Conservation (phyloP, 108 stramenopile genomes). For the Nitzschia sp. region DNA sequence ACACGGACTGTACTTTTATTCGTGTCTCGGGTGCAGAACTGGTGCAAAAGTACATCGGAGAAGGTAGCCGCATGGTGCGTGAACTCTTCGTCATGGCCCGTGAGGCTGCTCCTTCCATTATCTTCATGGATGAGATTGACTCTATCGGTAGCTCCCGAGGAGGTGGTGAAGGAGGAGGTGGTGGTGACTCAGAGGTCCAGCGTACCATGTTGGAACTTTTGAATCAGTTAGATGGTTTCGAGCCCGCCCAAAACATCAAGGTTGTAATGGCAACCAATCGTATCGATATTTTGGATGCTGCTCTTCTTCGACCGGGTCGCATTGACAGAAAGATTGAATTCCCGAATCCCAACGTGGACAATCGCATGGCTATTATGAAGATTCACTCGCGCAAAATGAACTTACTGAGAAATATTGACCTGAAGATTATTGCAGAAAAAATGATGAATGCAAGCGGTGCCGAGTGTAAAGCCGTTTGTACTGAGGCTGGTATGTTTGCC, state of each 20-base stretch:
- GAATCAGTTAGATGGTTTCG: slow-evolving; percentile 99
- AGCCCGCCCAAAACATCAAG: slow-evolving; percentile 99
- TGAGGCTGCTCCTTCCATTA: slow-evolving; percentile 98
- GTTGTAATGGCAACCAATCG: slow-evolving; percentile 98
- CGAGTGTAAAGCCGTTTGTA: slow-evolving; percentile 99
- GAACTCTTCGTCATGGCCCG: slow-evolving; percentile 99
- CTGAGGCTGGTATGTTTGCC: slow-evolving; percentile 99
- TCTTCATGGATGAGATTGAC: slow-evolving; percentile 99
- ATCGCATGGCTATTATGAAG: slow-evolving; percentile 90
- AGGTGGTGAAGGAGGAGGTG: slow-evolving; percentile 77
- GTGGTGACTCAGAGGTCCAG: slow-evolving; percentile 98
- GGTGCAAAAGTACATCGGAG: slow-evolving; percentile 99
- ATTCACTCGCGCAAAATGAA: slow-evolving; percentile 99
- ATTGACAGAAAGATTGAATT: slow-evolving; percentile 99
- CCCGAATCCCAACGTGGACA: slow-evolving; percentile 90
- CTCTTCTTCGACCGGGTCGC: slow-evolving; percentile 92
- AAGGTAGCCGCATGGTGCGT: slow-evolving; percentile 98
- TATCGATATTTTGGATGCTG: slow-evolving; percentile 97
- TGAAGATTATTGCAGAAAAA: slow-evolving; percentile 91
- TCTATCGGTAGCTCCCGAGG: slow-evolving; percentile 93
- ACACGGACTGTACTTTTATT: slow-evolving; percentile 99
- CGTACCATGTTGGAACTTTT: slow-evolving; percentile 99
- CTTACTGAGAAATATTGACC: slow-evolving; percentile 94
- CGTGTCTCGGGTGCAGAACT: slow-evolving; percentile 98
- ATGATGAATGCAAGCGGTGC: slow-evolving; percentile 96